A percentile compares a stretch with the other conserved stretches of the same genome.
Evolutionary conservation across 2,329 filamentous ascomycete genomes (phyloP).

Genomic region (Chrysoporthe cubensis): DNA sequence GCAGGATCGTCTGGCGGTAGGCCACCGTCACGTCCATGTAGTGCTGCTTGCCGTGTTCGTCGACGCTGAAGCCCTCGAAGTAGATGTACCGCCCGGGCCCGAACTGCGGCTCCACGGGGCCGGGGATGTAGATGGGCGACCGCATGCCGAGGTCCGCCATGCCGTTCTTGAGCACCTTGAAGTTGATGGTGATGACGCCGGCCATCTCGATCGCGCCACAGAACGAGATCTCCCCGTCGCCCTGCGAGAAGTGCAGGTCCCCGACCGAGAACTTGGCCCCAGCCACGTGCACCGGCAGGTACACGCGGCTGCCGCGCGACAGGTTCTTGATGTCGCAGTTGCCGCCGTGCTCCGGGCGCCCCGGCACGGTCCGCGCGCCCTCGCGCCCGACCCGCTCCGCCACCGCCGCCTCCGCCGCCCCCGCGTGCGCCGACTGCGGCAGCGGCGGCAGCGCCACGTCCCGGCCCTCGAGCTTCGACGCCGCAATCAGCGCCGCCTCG

Average conservation of each 20-base stretch:
- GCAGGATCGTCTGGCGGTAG: constrained; percentile 79
- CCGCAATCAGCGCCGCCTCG: constrained; percentile 77
- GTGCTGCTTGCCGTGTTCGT: constrained; percentile 86
- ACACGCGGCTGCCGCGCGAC: constrained; percentile 71
- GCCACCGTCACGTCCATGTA: constrained; percentile 86
- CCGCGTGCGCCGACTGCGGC: constrained; percentile 73
- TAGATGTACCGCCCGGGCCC: constrained; percentile 80
- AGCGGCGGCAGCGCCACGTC: constrained; percentile 80
- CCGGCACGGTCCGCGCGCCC: constrained; percentile 83
- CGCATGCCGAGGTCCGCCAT: constrained; percentile 76
- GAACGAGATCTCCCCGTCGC: constrained; percentile 89
- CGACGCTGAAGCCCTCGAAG: constrained; percentile 89
- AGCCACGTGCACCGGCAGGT: constrained; percentile 82
- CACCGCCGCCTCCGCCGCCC: constrained; percentile 60
- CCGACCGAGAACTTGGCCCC: constrained; percentile 92
- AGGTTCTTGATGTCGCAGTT: constrained; percentile 94
- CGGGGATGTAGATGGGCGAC: constrained; percentile 82
- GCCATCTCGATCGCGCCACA: constrained; percentile 95
- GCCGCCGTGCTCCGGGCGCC: constrained; percentile 83
- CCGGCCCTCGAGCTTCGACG: constrained; percentile 63
- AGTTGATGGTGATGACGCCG: constrained; percentile 87
- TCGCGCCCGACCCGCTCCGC: constrained; percentile 73
- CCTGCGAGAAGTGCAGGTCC: constrained; percentile 85
- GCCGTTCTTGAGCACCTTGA: constrained; percentile 83
- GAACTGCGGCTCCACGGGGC: constrained; percentile 87